Base-by-base conservation (phyloP, 1,284 basidiomycete species). In the Cystobasidium sp. region DNA sequence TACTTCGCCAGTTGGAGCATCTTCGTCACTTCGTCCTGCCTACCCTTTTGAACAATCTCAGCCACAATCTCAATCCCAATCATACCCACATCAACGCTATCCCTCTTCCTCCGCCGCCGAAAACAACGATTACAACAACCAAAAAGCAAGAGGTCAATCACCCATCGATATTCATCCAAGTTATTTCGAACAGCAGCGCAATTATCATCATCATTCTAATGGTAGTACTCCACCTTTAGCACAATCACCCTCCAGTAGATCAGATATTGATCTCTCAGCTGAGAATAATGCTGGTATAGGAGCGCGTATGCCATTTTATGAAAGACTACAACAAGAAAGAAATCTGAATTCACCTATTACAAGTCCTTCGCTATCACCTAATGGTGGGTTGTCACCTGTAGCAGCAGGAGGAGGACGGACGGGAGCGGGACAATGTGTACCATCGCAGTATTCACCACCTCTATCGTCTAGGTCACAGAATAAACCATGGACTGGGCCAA, bases 271-370 rank as follows among this genome's bases (percentile, higher is more conserved):
- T 44, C 59, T 52, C 6, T 52, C 70, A 9, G 56, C 52, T 22
- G 53, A 52, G 14, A 73, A 73, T 46, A 73, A 73, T 44, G 70
- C 70, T 20, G 70, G 70, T 10, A 73, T 73, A 55, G 70, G 70
- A 20, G 70, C 70, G 5, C 51, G 70, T 18, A 31, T 73, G 62
- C 70, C 70, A 2, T 73, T 73, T 58, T 73, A 65, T 53, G 70
- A 73, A 46, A 73, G 62, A 51, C 39, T 65, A 31, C 70, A 73
- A 47, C 69, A 58, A n/a, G 16, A 59, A 44, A 67, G 51, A 44
- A 31, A 47, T 53, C 44, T 43, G 18, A 37, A 51, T 68, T 43
- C 66, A 12, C 20, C 39, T 41, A 14, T 43, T 8, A 24, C 10
- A 31, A 62, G 47, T 47, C 43, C 46, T 18, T 59, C 68, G 22